Percentiles rank a stretch among this genome's conserved stretches.
phyloP scores from a whole-genome alignment of 371 early-diverging fungal species.

The Lichtheimia ramosa region DNA sequence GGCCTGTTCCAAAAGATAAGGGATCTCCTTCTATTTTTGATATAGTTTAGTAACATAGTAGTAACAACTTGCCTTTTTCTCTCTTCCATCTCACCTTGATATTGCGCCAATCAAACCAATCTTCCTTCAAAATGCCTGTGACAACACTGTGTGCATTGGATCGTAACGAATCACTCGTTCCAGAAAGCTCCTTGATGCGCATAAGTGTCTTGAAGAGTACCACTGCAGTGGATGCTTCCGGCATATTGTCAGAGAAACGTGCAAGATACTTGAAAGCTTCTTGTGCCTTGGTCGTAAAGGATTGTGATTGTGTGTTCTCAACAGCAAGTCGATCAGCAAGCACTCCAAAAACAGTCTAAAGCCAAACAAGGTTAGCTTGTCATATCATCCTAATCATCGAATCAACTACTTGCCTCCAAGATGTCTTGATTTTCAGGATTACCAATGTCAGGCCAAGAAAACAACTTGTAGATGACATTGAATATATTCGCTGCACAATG shows the following conservation, averaged over 20 bases:
- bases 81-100: conserved; percentile 26
- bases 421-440: conserved; percentile 45
- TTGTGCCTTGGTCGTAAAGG: conserved; percentile 12
- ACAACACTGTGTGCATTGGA: conserved; percentile 22
- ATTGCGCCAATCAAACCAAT: conserved; percentile 45
- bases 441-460: conserved; percentile 59
- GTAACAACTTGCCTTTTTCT: background rate
- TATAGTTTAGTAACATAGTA: background rate
- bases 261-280: conserved; percentile 41
- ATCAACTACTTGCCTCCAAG: conserved; percentile 18
- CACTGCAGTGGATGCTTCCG: conserved; percentile 33
- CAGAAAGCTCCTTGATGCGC: conserved; percentile 25
- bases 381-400: background rate
- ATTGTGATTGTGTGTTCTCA: conserved; percentile 10
- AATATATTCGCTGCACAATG: conserved; percentile 44
- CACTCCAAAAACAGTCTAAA: conserved; percentile 15
- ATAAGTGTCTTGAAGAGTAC: conserved; percentile 27
- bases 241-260: conserved; percentile 28
- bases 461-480: conserved; percentile 41
- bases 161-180: conserved; percentile 9
- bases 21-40: conserved; percentile 33
- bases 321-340: conserved; percentile 19
- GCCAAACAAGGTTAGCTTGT: background rate
- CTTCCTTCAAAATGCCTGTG: conserved; percentile 19
- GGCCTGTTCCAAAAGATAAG: conserved; percentile 39